Base-by-base conservation (phyloP, 805 yeast species). In the Yamadazyma kitorensis region DNA sequence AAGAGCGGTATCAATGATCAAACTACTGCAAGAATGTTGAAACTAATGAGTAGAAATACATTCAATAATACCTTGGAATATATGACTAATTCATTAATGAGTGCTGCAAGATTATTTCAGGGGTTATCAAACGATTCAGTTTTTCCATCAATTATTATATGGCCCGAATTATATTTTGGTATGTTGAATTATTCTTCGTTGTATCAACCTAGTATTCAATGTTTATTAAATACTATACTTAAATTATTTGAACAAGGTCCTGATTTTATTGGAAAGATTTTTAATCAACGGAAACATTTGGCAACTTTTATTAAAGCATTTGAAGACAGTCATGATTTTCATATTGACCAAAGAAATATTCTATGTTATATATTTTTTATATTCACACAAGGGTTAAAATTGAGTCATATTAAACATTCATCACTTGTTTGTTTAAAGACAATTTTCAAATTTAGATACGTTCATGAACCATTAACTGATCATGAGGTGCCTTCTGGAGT, bases 1-100 rank as follows among this genome's bases (percentile, higher is more conserved):
- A 75, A 74, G 40, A 59, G 67, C 9, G 87, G 86, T 17, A 73
- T 82, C 17, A 75, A 76, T 31, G 85, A 80, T 46, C 63, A 67
- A 64, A 45, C 74, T 1, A 64, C 63, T 1, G 57, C 64, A 5
- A 49, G 57, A 23, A 45, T 58, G 7, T 43, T 60, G 37, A 54
- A 53, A 34, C 24, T 59, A 32, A 47, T 57, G 43, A 43, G 57
- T 5, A 35, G 55, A 24, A 42, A 48, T 28, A 39, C 53, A 12
- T 48, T 49, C 36, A 26, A 46, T 30, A 41, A 29, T 17, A 41
- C 52, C 12, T 32, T 54, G 24, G 70, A 67, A 5, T 51, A 58
- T 24, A 45, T 57, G 22, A 59, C 72, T 1, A 63, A 70, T 37
- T 33, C 30, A 3, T 32, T 44, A 22, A 39, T 41, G 40, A 62